Evolutionary conservation across 169 alveolate genomes (phyloP).

Genomic region (Plasmodium ovale): DNA sequence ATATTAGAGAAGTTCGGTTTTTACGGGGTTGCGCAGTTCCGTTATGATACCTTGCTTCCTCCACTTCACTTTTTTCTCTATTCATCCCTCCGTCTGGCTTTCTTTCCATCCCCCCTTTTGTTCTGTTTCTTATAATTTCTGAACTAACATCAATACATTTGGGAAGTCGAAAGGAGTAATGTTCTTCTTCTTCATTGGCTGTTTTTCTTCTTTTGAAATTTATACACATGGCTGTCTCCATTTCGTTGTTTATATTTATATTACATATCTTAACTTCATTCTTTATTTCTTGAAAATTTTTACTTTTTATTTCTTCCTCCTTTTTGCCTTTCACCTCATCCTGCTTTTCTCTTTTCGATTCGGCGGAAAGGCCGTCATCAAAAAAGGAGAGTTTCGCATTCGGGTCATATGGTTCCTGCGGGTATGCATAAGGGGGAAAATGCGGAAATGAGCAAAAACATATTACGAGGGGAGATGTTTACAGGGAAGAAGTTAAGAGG

Average conservation of each 20-base stretch:
- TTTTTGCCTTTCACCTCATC: neutral
- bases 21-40: neutral
- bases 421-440: too few relatives aligned
- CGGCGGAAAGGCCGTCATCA: slow-evolving; percentile 19
- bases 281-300: neutral
- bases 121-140: neutral
- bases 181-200: neutral
- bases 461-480: too few relatives aligned
- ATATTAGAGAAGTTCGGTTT: slow-evolving; percentile 14
- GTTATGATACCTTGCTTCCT: too few relatives aligned
- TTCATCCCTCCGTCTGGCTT: neutral
- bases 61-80: neutral
- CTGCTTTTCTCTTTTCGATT: slow-evolving; percentile 5
- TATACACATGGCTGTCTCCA: slow-evolving; percentile 8
- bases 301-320: neutral
- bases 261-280: neutral
- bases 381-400: slow-evolving; percentile 24
- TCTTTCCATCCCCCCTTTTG: neutral
- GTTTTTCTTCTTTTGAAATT: slow-evolving; percentile 9
- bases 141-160: slow-evolving; percentile 46
- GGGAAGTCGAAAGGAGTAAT: slow-evolving; percentile 32
- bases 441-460: too few relatives aligned
- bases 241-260: slow-evolving; percentile 13
- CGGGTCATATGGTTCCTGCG: too few relatives aligned
- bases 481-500: too few relatives aligned